Percentiles rank a stretch among this genome's conserved stretches.
Conservation (phyloP, 1,139 yeast species). For the Sugiyamaella neomexicana region DNA sequence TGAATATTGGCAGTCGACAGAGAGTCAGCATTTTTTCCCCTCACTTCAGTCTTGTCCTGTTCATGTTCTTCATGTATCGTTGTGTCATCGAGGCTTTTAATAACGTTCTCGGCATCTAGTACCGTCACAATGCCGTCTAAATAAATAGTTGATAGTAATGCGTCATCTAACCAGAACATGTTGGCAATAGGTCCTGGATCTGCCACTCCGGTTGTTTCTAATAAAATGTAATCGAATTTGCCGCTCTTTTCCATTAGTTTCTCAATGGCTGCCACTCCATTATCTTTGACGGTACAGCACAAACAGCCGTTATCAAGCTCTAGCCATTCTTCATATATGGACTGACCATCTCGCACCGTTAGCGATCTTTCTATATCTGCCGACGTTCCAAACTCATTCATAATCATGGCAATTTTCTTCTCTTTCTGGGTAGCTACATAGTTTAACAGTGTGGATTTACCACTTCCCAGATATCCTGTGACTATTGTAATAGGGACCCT, state of each 20-base stretch:
- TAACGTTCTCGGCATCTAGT: constrained; percentile 72
- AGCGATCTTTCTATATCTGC: constrained; percentile 86
- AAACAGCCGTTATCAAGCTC: constrained; percentile 96
- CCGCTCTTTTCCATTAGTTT: constrained; percentile 72
- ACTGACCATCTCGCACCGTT: constrained; percentile 60
- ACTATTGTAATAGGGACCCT: constrained; percentile 89
- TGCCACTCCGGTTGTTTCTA: constrained; percentile 98
- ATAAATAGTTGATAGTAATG: constrained; percentile 75
- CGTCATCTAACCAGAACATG: constrained; percentile 97
- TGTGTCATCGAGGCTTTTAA: constrained; percentile 65
- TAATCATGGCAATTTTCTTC: constrained; percentile 78
- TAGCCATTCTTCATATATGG: constrained; percentile 82
- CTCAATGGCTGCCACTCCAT: constrained; percentile 93
- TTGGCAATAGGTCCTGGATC: constrained; percentile 95
- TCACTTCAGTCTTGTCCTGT: constrained; percentile 38
- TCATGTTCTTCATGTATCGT: constrained; percentile 59
- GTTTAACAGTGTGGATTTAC: constrained; percentile 84
- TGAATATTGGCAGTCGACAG: constrained; percentile 86
- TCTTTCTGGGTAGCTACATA: constrained; percentile 67
- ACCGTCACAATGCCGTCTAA: constrained; percentile 96
- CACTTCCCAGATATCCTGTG: constrained; percentile 94
- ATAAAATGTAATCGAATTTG: constrained; percentile 78
- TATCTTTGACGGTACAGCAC: constrained; percentile 93
- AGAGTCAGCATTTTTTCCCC: constrained; percentile 41
- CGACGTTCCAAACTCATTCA: constrained; percentile 57